Evolutionary conservation across 2,329 filamentous ascomycete species (phyloP), one percentile per base, ranked within the genome.

Genomic region (Aspergillus clavatus): DNA sequence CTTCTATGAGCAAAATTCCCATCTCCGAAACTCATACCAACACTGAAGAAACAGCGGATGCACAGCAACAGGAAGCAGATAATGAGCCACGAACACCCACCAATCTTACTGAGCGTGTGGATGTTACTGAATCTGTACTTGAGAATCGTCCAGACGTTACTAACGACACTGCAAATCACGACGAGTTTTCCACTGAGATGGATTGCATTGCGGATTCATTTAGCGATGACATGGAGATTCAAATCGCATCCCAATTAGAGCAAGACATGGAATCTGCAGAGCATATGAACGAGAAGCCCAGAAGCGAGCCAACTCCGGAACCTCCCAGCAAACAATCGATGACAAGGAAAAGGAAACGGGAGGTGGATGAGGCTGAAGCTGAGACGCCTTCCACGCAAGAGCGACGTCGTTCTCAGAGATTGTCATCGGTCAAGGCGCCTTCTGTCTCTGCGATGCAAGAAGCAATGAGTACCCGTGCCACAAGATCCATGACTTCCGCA

Each of bases 191-290:
- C 14, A 24, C 29, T 41, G 16, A 37, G n/a, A 23, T 18, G 29
- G 56, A 62, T 12, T 57, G 56, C 47, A 59, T 58, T 38, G 51
- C 57, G 5, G 62, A 68, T 43, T 64, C 60, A 16, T 67, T 64
- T 38, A 64, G 64, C 29, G 68, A 72, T 46, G 67, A 72, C 23
- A 59, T 70, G 47, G 70, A 74, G 38, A 61, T 64, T 10, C 67
- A 72, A 46, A 65, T 70, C 45, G 70, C 69, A 8, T 73, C 71
- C 16, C 71, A 74, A 48, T 56, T 74, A 5, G 69, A 67, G 42
- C 67, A 72, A 47, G 71, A 73, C 48, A 54, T 73, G 33, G 68
- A 68, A 35, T 52, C 64, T 19, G 66, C 66, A 6, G 60, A 64
- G n/a, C 64, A 69, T 50, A 43, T 58, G 22, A 47, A 58, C 24